These are phyloP conservation scores for Trypanosoma platydactyli DNA, from an alignment of 208 protist species.

Conservation along the genomic window DNA sequence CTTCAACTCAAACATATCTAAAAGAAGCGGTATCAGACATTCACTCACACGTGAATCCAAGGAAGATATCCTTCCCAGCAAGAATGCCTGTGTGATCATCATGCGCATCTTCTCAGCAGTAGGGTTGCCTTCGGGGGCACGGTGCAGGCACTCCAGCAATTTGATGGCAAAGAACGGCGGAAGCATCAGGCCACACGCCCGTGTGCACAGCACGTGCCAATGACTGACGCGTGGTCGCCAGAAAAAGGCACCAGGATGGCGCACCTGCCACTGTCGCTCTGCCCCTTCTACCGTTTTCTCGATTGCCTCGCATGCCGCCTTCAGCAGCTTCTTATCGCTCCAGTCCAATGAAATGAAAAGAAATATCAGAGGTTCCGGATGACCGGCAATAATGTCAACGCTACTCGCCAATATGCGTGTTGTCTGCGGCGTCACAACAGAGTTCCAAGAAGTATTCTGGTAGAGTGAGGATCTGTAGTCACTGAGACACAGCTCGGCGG, in stretches of 20 bases:
- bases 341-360: conserved; percentile 33
- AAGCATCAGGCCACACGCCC: conserved; percentile 50
- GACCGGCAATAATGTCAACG: conserved; percentile 44
- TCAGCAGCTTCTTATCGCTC: conserved; percentile 5
- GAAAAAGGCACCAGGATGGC: conserved; percentile 1
- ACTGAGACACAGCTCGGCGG: conserved; percentile 75
- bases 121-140: conserved; percentile 29
- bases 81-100: conserved; percentile 23
- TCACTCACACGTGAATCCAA: conserved; percentile 23
- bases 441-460: conserved; percentile 41
- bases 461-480: conserved; percentile 70
- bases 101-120: conserved; percentile 23
- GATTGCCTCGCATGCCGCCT: conserved; percentile 8
- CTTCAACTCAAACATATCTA: conserved; percentile 34
- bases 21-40: conserved; percentile 23
- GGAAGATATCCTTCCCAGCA: conserved; percentile 3
- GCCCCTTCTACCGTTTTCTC: conserved; percentile 13
- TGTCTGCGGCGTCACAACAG: conserved; percentile 42
- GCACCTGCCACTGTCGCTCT: neutral
- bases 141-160: conserved; percentile 48
- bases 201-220: conserved; percentile 77
- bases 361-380: conserved; percentile 29
- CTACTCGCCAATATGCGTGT: conserved; percentile 61
- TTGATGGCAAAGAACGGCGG: conserved; percentile 68
- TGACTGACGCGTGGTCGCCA: conserved; percentile 46